Evolutionary conservation across 805 yeast genomes (phyloP).

Genomic region (Zygosaccharomyces siamensis): DNA sequence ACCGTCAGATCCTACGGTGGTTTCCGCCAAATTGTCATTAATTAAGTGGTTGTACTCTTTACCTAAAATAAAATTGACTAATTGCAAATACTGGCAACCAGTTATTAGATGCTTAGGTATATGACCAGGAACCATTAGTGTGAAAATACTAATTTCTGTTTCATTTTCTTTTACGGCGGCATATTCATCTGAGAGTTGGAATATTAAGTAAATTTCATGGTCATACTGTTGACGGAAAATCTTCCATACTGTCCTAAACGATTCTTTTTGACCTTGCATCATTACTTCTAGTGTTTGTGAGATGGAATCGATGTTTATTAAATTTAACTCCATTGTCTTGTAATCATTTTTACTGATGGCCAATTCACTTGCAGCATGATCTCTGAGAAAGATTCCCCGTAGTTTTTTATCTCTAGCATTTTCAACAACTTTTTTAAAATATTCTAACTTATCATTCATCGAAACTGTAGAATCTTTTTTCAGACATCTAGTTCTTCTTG

Average conservation of each 20-base stretch:
- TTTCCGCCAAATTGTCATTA: conserved; percentile 19
- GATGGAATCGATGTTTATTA: conserved; percentile 10
- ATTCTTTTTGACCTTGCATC: conserved; percentile 1
- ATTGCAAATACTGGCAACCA: conserved; percentile 19
- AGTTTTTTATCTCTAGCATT: conserved; percentile 8
- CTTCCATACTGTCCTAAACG: conserved; percentile 20
- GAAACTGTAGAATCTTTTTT: conserved; percentile 13
- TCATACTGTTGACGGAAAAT: conserved; percentile 14
- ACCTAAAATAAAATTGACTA: conserved; percentile 19
- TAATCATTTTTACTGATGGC: conserved; percentile 8
- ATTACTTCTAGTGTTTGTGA: conserved; percentile 3
- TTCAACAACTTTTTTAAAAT: conserved; percentile 5
- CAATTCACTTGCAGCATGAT: conserved; percentile 15
- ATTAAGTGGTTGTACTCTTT: conserved; percentile 15
- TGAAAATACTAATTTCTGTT: conserved; percentile 14
- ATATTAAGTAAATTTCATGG: conserved; percentile 8
- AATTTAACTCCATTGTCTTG: conserved; percentile 6
- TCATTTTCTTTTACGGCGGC: conserved; percentile 5
- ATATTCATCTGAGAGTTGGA: conserved; percentile 13
- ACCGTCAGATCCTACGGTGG: conserved; percentile 21
- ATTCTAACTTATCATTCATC: conserved; percentile 10
- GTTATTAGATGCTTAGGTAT: conserved; percentile 17
- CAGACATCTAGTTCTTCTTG: conserved; percentile 12
- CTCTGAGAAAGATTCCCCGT: conserved; percentile 14
- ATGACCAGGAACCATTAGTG: conserved; percentile 11